These are phyloP conservation scores for Ormosia semicastrata DNA, from an alignment of 306 rosid genomes.

Conservation along the genomic window DNA sequence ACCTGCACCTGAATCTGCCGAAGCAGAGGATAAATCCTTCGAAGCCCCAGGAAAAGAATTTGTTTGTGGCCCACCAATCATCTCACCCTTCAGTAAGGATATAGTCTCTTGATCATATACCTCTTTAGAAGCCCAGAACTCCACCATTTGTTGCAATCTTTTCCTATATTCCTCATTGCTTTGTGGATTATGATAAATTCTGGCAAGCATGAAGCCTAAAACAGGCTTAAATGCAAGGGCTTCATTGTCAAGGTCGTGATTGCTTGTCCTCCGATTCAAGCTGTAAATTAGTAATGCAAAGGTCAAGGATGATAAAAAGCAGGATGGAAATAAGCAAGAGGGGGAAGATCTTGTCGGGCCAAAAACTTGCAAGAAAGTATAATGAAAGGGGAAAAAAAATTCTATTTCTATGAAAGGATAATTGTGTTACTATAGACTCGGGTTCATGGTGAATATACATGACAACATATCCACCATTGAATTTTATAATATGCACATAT, in stretches of 20 bases:
- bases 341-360: neutral
- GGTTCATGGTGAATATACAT: too few relatives aligned
- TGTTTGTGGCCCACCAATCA: constrained; percentile 71
- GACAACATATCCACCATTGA: too few relatives aligned
- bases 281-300: constrained; percentile 46
- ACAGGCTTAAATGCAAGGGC: constrained; percentile 84
- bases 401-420: neutral
- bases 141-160: constrained; percentile 84
- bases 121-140: constrained; percentile 89
- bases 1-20: constrained; percentile 70
- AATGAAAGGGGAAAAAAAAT: neutral
- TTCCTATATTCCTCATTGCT: constrained; percentile 82
- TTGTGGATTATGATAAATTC: constrained; percentile 91
- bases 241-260: constrained; percentile 73
- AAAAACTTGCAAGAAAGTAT: neutral
- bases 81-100: constrained; percentile 65
- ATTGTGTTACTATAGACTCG: too few relatives aligned
- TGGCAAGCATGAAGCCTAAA: constrained; percentile 90
- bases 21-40: constrained; percentile 54
- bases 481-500: too few relatives aligned
- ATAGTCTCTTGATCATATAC: constrained; percentile 82
- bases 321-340: neutral
- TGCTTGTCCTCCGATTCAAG: constrained; percentile 56
- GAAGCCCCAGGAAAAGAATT: constrained; percentile 57
- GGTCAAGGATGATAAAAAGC: constrained; percentile 23